Percentiles rank a stretch among this genome's conserved stretches.
Conservation (phyloP, 441 rosid genomes). For the Pelargonium australe region DNA sequence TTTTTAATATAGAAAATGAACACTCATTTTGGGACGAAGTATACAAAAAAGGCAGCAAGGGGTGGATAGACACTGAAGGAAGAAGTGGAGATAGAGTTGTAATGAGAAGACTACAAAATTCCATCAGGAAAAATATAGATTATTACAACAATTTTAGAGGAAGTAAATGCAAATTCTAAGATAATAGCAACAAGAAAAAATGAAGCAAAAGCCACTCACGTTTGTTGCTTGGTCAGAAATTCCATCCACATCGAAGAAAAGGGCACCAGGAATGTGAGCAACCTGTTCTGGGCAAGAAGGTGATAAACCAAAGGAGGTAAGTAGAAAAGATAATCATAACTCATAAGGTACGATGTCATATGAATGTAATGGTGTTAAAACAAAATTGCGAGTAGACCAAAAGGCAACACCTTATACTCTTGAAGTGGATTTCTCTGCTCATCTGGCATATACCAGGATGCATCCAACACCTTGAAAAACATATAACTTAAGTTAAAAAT, state of each 20-base stretch:
- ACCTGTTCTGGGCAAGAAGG: conserved; percentile 15
- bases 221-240: conserved; percentile 25
- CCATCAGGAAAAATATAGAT: background rate
- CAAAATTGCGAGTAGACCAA: background rate
- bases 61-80: too few species aligned
- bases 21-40: too few species aligned
- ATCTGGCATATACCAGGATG: conserved; percentile 11
- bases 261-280: conserved; percentile 30
- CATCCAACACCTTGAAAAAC: conserved; percentile 5
- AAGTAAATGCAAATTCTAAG: background rate
- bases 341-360: background rate
- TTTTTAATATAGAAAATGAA: too few species aligned
- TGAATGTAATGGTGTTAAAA: too few species aligned
- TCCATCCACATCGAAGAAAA: conserved; percentile 28
- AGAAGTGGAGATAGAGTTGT: too few species aligned
- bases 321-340: background rate
- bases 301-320: background rate
- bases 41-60: too few species aligned
- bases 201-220: conserved; percentile 15
- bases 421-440: conserved; percentile 17
- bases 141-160: background rate
- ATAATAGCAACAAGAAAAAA: background rate
- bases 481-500: background rate
- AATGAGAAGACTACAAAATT: background rate
- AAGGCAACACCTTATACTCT: conserved; percentile 22